Evolutionary conservation across 106 monocot species (phyloP).

Genomic region (Apostasia ramifera): DNA sequence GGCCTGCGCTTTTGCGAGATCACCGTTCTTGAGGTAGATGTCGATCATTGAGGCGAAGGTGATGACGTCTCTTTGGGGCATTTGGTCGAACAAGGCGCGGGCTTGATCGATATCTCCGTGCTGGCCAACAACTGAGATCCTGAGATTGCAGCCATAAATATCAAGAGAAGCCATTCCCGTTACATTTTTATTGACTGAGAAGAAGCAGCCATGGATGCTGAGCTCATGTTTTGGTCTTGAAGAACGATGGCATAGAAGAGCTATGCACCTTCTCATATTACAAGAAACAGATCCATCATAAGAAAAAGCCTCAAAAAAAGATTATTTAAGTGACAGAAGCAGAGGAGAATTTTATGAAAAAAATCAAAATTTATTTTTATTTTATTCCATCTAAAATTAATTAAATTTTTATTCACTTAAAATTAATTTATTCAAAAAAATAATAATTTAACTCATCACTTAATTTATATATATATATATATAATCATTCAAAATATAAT

Average conservation of each 20-base stretch:
- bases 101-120: constrained; percentile 8
- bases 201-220: background rate
- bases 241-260: background rate
- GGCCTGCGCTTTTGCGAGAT: constrained; percentile 17
- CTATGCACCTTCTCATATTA: background rate
- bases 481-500: too few species aligned
- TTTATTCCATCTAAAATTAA: too few species aligned
- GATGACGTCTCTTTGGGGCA: constrained; percentile 29
- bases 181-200: background rate
- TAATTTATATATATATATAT: too few species aligned
- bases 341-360: too few species aligned
- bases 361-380: too few species aligned
- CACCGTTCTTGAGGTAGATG: constrained; percentile 19
- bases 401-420: too few species aligned
- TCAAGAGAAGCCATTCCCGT: background rate
- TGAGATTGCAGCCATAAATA: constrained; percentile 17
- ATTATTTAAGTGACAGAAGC: too few species aligned
- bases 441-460: too few species aligned
- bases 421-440: too few species aligned
- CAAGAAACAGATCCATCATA: too few species aligned
- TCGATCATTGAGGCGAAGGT: constrained; percentile 32
- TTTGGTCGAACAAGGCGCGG: constrained; percentile 26
- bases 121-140: constrained; percentile 7
- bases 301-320: too few species aligned
- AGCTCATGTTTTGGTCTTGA: background rate